A percentile compares a stretch with the other conserved stretches of the same genome.
These are phyloP conservation scores for Fusarium agapanthi DNA, from an alignment of 2,329 filamentous ascomycete species.

Conservation along the genomic window DNA sequence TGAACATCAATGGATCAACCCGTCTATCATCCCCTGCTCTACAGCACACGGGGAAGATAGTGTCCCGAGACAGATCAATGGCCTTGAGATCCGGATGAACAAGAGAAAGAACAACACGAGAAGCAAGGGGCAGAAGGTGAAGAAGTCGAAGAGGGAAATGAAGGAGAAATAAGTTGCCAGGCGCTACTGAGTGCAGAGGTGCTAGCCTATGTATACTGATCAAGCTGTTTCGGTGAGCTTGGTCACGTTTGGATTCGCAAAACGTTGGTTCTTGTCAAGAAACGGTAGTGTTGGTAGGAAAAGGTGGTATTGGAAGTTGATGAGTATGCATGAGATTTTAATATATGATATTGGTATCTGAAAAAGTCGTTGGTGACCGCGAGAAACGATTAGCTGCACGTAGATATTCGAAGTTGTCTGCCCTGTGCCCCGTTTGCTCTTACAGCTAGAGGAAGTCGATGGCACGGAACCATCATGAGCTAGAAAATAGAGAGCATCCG, in stretches of 20 bases:
- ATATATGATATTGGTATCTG: background rate
- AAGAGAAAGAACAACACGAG: too few species aligned
- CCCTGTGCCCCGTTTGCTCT: too few species aligned
- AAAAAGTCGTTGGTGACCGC: background rate
- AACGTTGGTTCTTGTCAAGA: background rate
- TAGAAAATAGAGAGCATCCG: too few species aligned
- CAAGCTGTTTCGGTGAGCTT: background rate
- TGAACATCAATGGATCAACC: background rate
- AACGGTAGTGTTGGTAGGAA: background rate
- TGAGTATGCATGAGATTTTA: background rate
- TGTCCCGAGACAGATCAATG: background rate
- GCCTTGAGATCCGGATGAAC: background rate
- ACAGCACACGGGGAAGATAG: background rate
- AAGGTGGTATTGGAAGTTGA: background rate
- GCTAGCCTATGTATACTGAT: background rate
- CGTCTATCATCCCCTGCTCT: fast-evolving
- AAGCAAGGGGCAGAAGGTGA: background rate
- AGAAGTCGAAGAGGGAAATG: background rate
- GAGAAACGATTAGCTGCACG: too few species aligned
- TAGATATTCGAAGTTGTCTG: too few species aligned
- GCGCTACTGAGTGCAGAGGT: fast-evolving
- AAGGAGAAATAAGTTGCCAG: background rate
- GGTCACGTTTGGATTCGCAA: background rate
- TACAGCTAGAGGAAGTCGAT: too few species aligned
- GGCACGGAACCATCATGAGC: too few species aligned